phyloP scores from a whole-genome alignment of 208 protist genomes.

The Leishmania major region DNA sequence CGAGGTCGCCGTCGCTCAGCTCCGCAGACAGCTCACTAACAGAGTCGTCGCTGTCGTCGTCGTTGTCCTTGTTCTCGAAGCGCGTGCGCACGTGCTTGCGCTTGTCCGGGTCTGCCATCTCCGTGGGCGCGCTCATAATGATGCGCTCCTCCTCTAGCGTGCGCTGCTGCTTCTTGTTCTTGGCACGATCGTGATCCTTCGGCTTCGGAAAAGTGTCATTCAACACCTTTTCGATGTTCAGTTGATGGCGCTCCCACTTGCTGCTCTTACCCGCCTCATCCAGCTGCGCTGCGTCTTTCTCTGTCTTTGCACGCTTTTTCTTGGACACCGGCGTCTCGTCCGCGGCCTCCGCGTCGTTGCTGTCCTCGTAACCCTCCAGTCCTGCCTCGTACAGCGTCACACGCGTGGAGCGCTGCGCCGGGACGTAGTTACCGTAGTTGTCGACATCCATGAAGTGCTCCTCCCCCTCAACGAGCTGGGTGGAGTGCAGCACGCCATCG shows the following conservation, averaged over 20 bases:
- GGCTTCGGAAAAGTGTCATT: slow-evolving; percentile 85
- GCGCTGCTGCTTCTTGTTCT: slow-evolving; percentile 47
- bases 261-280: slow-evolving; percentile 41
- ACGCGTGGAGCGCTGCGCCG: slow-evolving; percentile 62
- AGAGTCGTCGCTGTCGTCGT: slow-evolving; percentile 43
- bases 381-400: slow-evolving; percentile 82
- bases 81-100: slow-evolving; percentile 59
- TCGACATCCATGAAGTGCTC: slow-evolving; percentile 87
- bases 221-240: slow-evolving; percentile 83
- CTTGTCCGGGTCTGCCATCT: slow-evolving; percentile 37
- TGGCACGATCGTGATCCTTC: slow-evolving; percentile 36
- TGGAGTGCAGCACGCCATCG: slow-evolving; percentile 35
- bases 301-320: slow-evolving; percentile 38
- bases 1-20: slow-evolving; percentile 38
- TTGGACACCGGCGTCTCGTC: slow-evolving; percentile 40
- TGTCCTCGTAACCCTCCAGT: slow-evolving; percentile 38
- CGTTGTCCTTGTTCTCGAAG: slow-evolving; percentile 39
- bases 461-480: slow-evolving; percentile 77
- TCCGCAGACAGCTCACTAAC: slow-evolving; percentile 38
- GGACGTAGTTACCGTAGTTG: slow-evolving; percentile 90
- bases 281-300: slow-evolving; percentile 43
- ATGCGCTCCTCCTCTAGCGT: slow-evolving; percentile 81
- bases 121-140: slow-evolving; percentile 50
- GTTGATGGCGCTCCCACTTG: slow-evolving; percentile 85
- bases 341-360: slow-evolving; percentile 33